Conservation (phyloP, 257 asterid species). For the Leonotis leonurus region DNA sequence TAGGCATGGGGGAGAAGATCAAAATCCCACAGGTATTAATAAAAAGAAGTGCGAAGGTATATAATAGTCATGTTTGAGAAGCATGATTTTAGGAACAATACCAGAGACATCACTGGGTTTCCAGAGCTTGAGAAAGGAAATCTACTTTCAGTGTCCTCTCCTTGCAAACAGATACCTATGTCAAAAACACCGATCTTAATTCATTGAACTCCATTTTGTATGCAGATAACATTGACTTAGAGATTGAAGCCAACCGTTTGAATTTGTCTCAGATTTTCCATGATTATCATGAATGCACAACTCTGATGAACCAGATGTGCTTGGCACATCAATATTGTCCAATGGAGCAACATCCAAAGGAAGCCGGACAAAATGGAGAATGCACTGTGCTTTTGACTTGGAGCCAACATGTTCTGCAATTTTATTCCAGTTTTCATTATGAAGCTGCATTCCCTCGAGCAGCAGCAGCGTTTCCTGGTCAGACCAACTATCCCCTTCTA, state of each 20-base stretch:
- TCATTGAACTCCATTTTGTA: slow-evolving; percentile 3
- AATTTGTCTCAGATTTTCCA: slow-evolving; percentile 35
- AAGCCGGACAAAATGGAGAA: slow-evolving; percentile 80
- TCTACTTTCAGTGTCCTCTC: slow-evolving; percentile 41
- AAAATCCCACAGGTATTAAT: too few species aligned
- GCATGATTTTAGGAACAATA: slow-evolving; percentile 23
- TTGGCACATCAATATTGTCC: slow-evolving; percentile 39
- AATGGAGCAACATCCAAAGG: slow-evolving; percentile 39
- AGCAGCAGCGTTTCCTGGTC: slow-evolving; percentile 85
- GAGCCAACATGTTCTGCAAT: slow-evolving; percentile 91
- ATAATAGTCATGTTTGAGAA: neutral
- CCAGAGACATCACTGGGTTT: slow-evolving; percentile 90
- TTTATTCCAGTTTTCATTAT: slow-evolving; percentile 81
- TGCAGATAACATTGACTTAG: neutral
- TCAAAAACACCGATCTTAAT: slow-evolving; percentile 16
- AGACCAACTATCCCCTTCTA: slow-evolving; percentile 82
- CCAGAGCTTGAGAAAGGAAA: slow-evolving; percentile 67
- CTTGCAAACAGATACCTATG: slow-evolving; percentile 46
- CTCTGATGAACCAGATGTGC: slow-evolving; percentile 43
- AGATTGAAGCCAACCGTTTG: slow-evolving; percentile 47
- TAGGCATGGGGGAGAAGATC: too few species aligned
- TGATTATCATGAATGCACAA: slow-evolving; percentile 27
- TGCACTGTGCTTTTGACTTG: slow-evolving; percentile 91
- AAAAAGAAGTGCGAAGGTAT: neutral
- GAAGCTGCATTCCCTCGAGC: slow-evolving; percentile 81